Base-by-base conservation (phyloP, 306 rosid genomes). In the Medicago arabica region DNA sequence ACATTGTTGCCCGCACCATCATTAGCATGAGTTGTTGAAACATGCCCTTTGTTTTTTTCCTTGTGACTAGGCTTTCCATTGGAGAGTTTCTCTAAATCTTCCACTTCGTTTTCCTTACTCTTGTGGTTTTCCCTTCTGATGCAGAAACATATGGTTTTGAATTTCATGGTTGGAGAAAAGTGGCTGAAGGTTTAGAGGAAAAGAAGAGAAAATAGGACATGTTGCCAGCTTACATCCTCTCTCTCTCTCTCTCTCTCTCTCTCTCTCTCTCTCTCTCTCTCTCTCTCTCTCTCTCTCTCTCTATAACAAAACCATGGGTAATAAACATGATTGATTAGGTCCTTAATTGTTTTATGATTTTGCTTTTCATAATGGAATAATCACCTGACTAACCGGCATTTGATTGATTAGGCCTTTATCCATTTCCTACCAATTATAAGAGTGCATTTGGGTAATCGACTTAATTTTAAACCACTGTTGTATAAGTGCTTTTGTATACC, bases 141-240 rank as follows among this genome's bases (percentile, higher is more conserved):
- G 83, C 96, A 88, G 81, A 85, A 91, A 44, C 91, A 88, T 5
- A 82, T 59, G 80, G 31, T 76, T 78, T 82, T 80, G 86, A 77
- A 47, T 84, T 84, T 84, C 96, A 88, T 91, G 46, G 12, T 60
- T 78, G 55, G 39, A 17, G 57, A 47, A 43, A 46, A 9, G 9
- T 19, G n/a, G 38, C 36, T 7, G n/a, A 39, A 14, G 62, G 14
- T 49, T 49, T 12, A 9, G 21, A 40, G 40, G 8, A 67, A 60
- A 44, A 74, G 28, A 74, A 47, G 69, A 23, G 17, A 39, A 14
- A 51, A 57, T 8, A 62, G 74, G 25, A 18, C 76, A 78, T 34
- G 9, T 14, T 53, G 71, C 67, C 25, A 51, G 51, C 43, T 69
- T 79, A 3, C 39, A 14, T 8, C 18, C 12, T 47, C 66, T 15